Percentiles rank a stretch among this genome's conserved stretches.
These are phyloP conservation scores for Colletotrichum camelliae DNA, from an alignment of 2,329 filamentous ascomycete genomes.

Conservation along the genomic window DNA sequence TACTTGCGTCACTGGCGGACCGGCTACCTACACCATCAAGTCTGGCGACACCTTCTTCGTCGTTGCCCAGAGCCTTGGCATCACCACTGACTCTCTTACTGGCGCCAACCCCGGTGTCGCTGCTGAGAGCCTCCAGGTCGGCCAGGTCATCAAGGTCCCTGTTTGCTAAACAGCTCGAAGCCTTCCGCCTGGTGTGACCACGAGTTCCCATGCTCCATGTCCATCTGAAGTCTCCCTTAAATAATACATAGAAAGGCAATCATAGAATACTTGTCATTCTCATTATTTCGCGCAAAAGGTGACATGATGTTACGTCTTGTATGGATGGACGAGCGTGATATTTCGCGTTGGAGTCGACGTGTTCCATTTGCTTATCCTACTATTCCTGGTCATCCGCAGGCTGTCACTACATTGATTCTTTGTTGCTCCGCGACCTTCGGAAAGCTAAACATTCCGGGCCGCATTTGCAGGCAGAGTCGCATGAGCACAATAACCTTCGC, in stretches of 20 bases:
- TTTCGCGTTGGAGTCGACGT: background rate
- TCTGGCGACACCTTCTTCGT: slow-evolving; percentile 80
- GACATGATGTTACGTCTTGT: background rate
- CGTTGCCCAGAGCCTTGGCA: slow-evolving; percentile 79
- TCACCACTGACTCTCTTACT: background rate
- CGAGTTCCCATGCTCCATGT: background rate
- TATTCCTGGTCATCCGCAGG: background rate
- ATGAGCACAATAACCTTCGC: background rate
- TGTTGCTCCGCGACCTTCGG: background rate
- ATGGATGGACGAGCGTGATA: background rate
- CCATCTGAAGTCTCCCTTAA: background rate
- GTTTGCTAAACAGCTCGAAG: background rate
- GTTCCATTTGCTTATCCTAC: background rate
- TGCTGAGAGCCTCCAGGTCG: background rate
- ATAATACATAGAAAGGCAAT: background rate
- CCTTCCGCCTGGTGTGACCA: background rate
- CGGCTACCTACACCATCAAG: slow-evolving; percentile 64
- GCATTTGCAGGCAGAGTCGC: background rate
- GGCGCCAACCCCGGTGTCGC: background rate
- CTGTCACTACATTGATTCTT: background rate
- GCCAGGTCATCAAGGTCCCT: slow-evolving; percentile 3
- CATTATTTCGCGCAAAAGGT: background rate
- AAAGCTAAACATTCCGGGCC: background rate
- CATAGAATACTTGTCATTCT: background rate
- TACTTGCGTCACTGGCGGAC: background rate